Conservation (phyloP, 371 early-diverging fungal species). For the Rhizopus sp. region DNA sequence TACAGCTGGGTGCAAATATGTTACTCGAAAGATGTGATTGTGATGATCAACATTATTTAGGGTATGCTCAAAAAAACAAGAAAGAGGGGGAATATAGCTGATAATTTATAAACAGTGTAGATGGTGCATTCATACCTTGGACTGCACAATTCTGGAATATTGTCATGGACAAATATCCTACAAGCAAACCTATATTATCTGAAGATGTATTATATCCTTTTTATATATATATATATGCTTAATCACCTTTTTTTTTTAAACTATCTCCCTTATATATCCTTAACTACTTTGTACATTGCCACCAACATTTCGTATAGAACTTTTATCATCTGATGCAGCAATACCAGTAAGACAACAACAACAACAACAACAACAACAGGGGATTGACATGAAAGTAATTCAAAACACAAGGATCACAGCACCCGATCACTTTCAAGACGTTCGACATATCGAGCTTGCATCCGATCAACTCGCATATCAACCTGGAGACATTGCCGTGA, state of each 20-base stretch:
- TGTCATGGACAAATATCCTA: slow-evolving; percentile 56
- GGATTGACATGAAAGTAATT: slow-evolving; percentile 44
- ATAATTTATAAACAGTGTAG: slow-evolving; percentile 50
- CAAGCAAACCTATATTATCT: slow-evolving; percentile 51
- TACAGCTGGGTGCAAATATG: slow-evolving; percentile 86
- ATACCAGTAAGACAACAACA: background rate
- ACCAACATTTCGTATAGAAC: slow-evolving; percentile 43
- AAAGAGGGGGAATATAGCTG: background rate
- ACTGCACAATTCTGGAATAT: slow-evolving; percentile 68
- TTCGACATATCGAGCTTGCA: slow-evolving; percentile 71
- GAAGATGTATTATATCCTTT: slow-evolving; percentile 52
- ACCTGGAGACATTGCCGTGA: slow-evolving; percentile 83
- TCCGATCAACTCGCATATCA: slow-evolving; percentile 46
- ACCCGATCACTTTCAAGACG: slow-evolving; percentile 87
- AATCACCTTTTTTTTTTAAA: background rate
- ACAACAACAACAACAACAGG: background rate
- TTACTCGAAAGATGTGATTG: slow-evolving; percentile 84
- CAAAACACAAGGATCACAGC: slow-evolving; percentile 74
- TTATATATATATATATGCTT: slow-evolving; percentile 2
- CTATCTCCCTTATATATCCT: background rate
- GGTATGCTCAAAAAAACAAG: slow-evolving; percentile 49
- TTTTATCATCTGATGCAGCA: slow-evolving; percentile 21
- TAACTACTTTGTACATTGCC: slow-evolving; percentile 22
- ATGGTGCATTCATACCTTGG: slow-evolving; percentile 91
- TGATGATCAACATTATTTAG: slow-evolving; percentile 97